Evolutionary conservation across 2,329 filamentous ascomycete species (phyloP), one percentile per base, ranked within the genome.

Genomic region (Furcasterigmium sp.): DNA sequence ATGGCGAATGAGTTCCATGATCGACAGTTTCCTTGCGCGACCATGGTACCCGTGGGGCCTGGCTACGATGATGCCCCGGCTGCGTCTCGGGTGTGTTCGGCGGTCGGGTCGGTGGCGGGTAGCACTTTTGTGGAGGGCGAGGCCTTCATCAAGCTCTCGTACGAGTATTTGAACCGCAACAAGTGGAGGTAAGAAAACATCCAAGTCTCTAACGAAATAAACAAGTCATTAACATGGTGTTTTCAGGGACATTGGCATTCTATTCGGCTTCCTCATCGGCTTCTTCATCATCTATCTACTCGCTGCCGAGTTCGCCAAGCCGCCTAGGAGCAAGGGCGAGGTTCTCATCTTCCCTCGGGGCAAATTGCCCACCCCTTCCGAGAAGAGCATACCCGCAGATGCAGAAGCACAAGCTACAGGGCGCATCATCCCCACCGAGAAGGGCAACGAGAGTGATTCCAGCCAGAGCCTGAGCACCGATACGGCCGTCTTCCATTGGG

Each of bases 401-500:
- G 18, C 52, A 1, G 52, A 58, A 36, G 41, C 46, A 0, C 49
- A 51, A 25, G 69, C 48, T 56, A 64, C 42, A 58, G 15, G 39
- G 1, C 39, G 47, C 3, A 21, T 41, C 1, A 39, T 55, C 28
- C 5, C 17, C 11, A 11, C 11, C 7, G 26, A 28, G 14, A 39
- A 29, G 72, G 9, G 28, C 50, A 11, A 11, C 14, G 20, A 17
- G 8, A 17, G 26, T 14, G 37, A 41, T 17, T 45, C 42, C 8
- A 50, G 29, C 9, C 18, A 17, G 8, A 29, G 15, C 8, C 39
- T 47, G n/a, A 39, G 17, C 13, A 18, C 14, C 53, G 78, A 83
- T 53, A 81, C 75, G 9, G 76, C 80, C 13, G 77, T 85, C 30
- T 86, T 87, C 60, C 80, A 83, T 48, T 87, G 84, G 84, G 69